Evolutionary conservation across 306 rosid species (phyloP), one percentile per base, ranked within the genome.

Genomic region (Glycine soja): DNA sequence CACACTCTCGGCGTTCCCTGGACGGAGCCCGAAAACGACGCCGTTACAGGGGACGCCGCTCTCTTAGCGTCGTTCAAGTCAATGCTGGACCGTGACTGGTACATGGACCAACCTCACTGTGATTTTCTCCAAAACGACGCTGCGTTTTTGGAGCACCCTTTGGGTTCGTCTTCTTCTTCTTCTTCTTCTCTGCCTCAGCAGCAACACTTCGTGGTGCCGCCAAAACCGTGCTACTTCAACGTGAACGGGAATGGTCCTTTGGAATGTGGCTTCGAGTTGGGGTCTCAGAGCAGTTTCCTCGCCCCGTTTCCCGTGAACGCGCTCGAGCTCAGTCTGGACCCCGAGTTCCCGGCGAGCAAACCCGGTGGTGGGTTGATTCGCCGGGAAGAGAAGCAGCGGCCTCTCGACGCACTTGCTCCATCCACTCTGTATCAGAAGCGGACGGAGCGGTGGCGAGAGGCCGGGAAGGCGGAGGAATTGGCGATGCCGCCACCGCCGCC

Each of bases 341-440:
- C 86, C 7, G 88, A 91, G 24, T 87, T 88, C 7, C 3, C 40
- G n/a, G 40, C 14, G 12, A 59, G 66, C 40, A 36, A 11, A 59
- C 66, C 4, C 11, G 40, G 40, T 0, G 32, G 5, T 11, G 12
- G 1, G 12, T 36, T 36, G 40, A 4, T 4, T 36, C 40, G 30
- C 30, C 30, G 40, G 40, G 40, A 4, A 36, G 82, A 70, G 62
- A 82, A 43, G 53, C 57, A 86, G 53, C 24, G 84, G 77, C 88
- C 90, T 59, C 85, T 84, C 3, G 84, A 90, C 30, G 87, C 80
- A 9, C 81, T 82, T 65, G 87, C 91, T 16, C 81, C 83, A 2
- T 59, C 57, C 0, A 89, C 90, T 61, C 64, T 90, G 58, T 90
- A 89, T 64, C 90, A 89, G 88, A 89, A 91, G 80, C 85, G 97